Percentiles rank a stretch among this genome's conserved stretches.
phyloP scores from a whole-genome alignment of 139 green algal species.

The Volvox reticuliferus region DNA sequence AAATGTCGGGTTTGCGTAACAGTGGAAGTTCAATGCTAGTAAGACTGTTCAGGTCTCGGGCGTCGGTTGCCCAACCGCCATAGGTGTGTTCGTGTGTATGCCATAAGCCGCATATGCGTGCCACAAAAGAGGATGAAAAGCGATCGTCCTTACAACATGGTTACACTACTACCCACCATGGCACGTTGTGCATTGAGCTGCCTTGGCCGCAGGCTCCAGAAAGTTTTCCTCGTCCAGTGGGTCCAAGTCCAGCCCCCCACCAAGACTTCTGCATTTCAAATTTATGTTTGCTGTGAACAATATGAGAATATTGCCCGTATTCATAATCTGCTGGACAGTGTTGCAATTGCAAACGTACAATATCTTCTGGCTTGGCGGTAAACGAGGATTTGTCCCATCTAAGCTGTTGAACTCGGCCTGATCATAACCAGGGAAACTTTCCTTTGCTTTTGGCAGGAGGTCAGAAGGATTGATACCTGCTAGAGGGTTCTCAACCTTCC shows the following conservation, averaged over 20 bases:
- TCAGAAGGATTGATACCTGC: constrained; percentile 34
- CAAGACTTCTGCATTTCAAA: not conserved
- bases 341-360: not conserved
- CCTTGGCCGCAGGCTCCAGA: constrained; percentile 36
- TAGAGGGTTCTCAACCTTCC: constrained; percentile 39
- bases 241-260: not conserved
- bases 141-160: not conserved
- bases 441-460: constrained; percentile 14
- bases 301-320: not conserved
- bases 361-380: not conserved
- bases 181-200: constrained; percentile 36
- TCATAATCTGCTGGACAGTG: too few species aligned
- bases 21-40: not conserved
- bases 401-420: constrained; percentile 13
- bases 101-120: too few species aligned
- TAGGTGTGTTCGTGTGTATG: too few species aligned
- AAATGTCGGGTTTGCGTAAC: not conserved
- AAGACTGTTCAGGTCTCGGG: not conserved
- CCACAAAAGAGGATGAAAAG: not conserved
- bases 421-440: constrained; percentile 17
- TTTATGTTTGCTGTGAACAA: not conserved
- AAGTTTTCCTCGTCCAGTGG: constrained; percentile 26
- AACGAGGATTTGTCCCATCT: not conserved
- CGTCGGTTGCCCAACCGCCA: not conserved
- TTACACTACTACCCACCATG: constrained; percentile 27